Evolutionary conservation across 2,329 filamentous ascomycete genomes (phyloP), one percentile per base, ranked within the genome.

Genomic region (Ascochyta fabae): DNA sequence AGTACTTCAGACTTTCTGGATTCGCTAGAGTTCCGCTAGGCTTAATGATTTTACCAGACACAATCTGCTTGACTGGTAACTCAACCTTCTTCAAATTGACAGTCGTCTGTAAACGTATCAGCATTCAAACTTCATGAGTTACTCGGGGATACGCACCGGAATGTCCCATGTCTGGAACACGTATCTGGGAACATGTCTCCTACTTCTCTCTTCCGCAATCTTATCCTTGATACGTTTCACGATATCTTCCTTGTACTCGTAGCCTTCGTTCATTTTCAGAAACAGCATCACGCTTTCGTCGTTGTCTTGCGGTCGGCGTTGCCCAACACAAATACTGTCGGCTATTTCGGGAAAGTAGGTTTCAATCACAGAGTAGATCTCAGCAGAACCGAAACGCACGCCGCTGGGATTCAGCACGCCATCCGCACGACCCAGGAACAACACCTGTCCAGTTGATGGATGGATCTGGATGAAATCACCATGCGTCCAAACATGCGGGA

Each of bases 71-170:
- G 27, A 95, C 88, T 0, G 90, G 90, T 48, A 95, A 67, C 72
- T 95, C 91, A 4, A 95, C 91, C 74, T 95, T 95, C 73, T 95
- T 95, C 45, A 91, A 76, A 70, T 94, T 95, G 59, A 95, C 86
- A 0, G 91, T 95, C 0, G 87, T 90, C 86, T 92, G 42, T 19
- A 41, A 23, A 12, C n/a, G 2, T 7, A 19, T 59, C 27, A 55
- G 56, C 47, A 35, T 41, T 7, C 10, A 2, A 34, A 4, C 24
- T 15, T 36, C 12, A 24, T 2, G 9, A 12, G 16, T 10, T 39
- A 9, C 4, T 13, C 3, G 16, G 15, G n/a, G 9, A 10, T 13
- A 82, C 87, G 78, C 75, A 91, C 89, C 58, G 91, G 91, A 70
- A 95, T 92, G 64, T 90, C 91, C 16, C 87, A 87, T 6, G 89